Evolutionary conservation across 345 rosid genomes (phyloP).

Genomic region (Eucalyptus sp.): DNA sequence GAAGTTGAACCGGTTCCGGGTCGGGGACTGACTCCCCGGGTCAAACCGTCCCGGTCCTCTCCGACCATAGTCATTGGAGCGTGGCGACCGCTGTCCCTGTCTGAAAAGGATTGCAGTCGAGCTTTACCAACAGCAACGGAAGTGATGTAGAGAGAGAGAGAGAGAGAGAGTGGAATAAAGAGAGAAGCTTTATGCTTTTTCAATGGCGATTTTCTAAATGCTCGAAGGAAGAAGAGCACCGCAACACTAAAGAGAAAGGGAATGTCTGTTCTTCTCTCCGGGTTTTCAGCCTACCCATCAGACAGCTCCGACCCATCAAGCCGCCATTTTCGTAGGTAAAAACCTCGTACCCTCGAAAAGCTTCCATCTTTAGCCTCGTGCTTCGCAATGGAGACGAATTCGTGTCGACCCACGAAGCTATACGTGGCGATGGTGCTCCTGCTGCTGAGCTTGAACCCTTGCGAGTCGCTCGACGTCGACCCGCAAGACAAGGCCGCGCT

Average conservation of each 20-base stretch:
- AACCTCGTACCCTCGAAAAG: background rate
- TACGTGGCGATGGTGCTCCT: background rate
- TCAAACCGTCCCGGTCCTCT: background rate
- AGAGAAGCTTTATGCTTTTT: background rate
- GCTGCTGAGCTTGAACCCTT: conserved; percentile 14
- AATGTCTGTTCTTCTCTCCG: background rate
- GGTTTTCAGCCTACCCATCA: background rate
- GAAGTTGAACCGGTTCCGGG: background rate
- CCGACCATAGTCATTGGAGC: background rate
- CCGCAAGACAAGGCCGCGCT: conserved; percentile 50
- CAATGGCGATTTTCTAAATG: background rate
- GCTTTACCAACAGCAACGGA: background rate
- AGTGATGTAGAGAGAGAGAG: background rate
- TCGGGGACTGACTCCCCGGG: background rate
- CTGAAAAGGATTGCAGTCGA: background rate
- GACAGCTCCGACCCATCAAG: background rate
- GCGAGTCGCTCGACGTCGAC: conserved; percentile 29
- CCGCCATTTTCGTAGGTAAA: background rate
- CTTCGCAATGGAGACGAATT: background rate
- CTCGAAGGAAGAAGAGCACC: background rate
- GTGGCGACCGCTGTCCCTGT: background rate
- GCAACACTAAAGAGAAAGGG: background rate
- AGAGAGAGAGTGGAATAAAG: background rate
- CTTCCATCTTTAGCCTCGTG: background rate
- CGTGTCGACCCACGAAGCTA: background rate